Evolutionary conservation across 495 filamentous ascomycete species (phyloP).

Genomic region (Cryomyces minteri): DNA sequence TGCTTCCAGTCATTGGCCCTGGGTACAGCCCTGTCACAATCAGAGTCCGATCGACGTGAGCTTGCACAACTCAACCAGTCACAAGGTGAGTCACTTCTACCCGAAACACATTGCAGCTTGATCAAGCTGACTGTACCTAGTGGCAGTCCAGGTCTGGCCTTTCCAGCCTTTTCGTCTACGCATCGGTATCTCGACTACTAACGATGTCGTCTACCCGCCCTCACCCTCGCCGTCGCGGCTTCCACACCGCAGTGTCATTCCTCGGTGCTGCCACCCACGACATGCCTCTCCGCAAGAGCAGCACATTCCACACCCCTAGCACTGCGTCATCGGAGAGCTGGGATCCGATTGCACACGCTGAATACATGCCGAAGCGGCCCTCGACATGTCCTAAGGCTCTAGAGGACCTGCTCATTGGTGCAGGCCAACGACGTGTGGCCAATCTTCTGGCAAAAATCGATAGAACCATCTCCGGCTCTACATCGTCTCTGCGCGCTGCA

Average conservation of each 20-base stretch:
- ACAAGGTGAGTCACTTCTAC: too few species aligned
- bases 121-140: neutral
- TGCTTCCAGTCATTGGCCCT: too few species aligned
- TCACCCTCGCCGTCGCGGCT: slow-evolving; percentile 18
- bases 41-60: too few species aligned
- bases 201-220: slow-evolving; percentile 16
- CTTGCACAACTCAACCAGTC: too few species aligned
- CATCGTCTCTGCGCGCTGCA: slow-evolving; percentile 4
- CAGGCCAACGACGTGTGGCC: slow-evolving; percentile 12
- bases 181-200: neutral
- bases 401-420: slow-evolving; percentile 16
- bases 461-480: slow-evolving; percentile 13
- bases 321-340: slow-evolving; percentile 20
- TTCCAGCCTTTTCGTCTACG: neutral
- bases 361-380: slow-evolving; percentile 36
- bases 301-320: slow-evolving; percentile 40
- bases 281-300: slow-evolving; percentile 36
- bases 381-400: slow-evolving; percentile 40
- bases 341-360: slow-evolving; percentile 25
- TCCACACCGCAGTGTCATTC: slow-evolving; percentile 8
- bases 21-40: too few species aligned
- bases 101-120: neutral
- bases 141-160: neutral
- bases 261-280: slow-evolving; percentile 10
- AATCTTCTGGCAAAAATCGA: slow-evolving; percentile 17